Percentiles rank a stretch among this genome's conserved stretches.
Conservation (phyloP, 371 early-diverging fungal genomes). For the Actinomortierella ambigua region DNA sequence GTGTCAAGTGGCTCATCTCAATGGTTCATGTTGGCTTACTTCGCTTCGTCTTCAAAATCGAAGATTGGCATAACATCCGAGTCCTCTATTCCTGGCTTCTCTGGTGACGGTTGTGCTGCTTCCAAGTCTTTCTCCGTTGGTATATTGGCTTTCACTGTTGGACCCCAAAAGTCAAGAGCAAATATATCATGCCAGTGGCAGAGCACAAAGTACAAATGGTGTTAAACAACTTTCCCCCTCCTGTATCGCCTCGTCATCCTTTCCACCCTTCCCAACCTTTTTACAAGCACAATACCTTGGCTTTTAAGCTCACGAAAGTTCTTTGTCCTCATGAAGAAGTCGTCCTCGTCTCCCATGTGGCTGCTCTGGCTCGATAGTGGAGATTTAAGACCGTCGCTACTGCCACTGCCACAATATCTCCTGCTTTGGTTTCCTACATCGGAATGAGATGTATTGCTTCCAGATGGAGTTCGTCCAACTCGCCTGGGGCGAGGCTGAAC, state of each 20-base stretch:
- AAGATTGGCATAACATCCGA: conserved; percentile 12
- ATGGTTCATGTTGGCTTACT: conserved; percentile 10
- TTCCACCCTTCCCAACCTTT: no score
- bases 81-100: neutral
- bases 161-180: no score
- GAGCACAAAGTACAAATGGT: no score
- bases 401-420: neutral
- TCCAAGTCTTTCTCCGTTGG: conserved; percentile 6
- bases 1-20: no score
- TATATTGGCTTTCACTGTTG: no score
- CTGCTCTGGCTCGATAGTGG: no score
- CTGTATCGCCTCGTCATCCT: no score
- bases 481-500: conserved; percentile 30
- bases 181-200: no score
- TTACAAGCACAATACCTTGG: conserved; percentile 18
- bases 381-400: neutral
- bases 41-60: conserved; percentile 33
- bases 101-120: no score
- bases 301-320: conserved; percentile 14
- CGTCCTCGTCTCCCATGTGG: conserved; percentile 13
- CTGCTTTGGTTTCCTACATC: neutral
- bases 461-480: neutral
- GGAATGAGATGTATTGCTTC: no score
- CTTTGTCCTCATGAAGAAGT: conserved; percentile 38
- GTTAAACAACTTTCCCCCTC: no score